Conservation (phyloP, 371 early-diverging fungal species). For the Gilbertella persicaria region DNA sequence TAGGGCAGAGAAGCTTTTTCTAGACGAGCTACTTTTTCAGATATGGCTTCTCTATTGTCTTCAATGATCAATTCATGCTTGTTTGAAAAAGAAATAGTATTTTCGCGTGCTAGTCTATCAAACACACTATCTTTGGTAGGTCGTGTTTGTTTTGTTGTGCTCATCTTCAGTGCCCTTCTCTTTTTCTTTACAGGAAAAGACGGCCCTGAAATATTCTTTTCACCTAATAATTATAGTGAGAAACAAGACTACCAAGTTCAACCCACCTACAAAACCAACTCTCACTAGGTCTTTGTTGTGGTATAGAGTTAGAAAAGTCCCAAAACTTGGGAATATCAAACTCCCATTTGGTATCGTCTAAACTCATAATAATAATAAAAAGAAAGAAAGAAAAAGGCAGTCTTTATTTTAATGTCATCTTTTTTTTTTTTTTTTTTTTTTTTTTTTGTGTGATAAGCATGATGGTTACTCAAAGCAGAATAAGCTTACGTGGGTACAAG, state of each 20-base stretch:
- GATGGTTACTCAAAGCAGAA: too few species aligned
- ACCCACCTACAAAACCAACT: constrained; percentile 20
- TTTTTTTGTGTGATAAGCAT: too few species aligned
- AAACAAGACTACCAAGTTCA: neutral
- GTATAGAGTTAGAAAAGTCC: constrained; percentile 10
- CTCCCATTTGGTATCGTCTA: constrained; percentile 10
- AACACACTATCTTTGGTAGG: neutral
- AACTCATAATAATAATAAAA: too few species aligned
- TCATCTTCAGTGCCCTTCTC: neutral
- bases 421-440: too few species aligned
- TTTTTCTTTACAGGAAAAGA: constrained; percentile 4
- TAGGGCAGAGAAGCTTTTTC: neutral
- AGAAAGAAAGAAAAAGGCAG: too few species aligned
- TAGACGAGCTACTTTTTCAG: neutral
- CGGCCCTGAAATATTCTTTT: constrained; percentile 1
- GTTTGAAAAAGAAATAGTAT: constrained; percentile 7
- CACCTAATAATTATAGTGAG: neutral
- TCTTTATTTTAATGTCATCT: too few species aligned
- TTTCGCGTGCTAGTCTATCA: constrained; percentile 6
- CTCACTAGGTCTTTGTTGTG: constrained; percentile 12
- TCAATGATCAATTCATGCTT: neutral
- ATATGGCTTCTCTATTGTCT: neutral
- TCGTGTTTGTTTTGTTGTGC: neutral
- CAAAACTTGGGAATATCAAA: constrained; percentile 22
- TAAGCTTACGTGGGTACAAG: too few species aligned